Conservation (phyloP, 108 stramenopile genomes). For the Skeletonema grethae region DNA sequence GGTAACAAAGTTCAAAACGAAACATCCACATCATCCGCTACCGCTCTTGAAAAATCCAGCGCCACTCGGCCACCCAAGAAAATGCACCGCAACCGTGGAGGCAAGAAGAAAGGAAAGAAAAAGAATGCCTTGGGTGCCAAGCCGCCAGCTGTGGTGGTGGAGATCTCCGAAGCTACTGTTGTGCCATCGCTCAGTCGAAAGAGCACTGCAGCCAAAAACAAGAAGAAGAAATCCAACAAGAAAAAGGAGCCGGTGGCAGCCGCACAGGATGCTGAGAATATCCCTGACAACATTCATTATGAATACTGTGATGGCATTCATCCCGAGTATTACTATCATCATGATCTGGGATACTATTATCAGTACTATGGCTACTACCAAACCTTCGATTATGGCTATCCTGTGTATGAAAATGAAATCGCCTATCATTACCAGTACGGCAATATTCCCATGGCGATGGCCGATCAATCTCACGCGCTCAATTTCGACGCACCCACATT, state of each 20-base stretch:
- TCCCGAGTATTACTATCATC: not conserved
- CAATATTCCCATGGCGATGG: not conserved
- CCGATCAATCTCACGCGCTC: not conserved
- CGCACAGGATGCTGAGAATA: not conserved
- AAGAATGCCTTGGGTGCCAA: not conserved
- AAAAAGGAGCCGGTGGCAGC: not conserved
- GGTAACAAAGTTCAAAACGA: no score
- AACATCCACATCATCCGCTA: not conserved
- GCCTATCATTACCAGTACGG: not conserved
- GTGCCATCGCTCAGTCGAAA: not conserved
- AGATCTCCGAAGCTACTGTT: not conserved
- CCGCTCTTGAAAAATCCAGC: not conserved
- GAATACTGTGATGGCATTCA: not conserved
- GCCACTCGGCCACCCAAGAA: not conserved
- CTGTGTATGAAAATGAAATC: not conserved
- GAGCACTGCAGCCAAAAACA: not conserved
- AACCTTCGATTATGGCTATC: not conserved
- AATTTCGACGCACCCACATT: constrained; percentile 33
- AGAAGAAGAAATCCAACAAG: not conserved
- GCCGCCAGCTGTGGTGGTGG: not conserved
- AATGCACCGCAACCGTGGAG: not conserved
- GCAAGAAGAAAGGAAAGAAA: not conserved
- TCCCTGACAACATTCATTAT: not conserved
- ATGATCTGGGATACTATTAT: not conserved
- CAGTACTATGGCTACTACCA: not conserved